Percentiles rank a stretch among this genome's conserved stretches.
phyloP scores from a whole-genome alignment of 768 basidiomycete genomes.

The Psilocybe subaeruginosa region DNA sequence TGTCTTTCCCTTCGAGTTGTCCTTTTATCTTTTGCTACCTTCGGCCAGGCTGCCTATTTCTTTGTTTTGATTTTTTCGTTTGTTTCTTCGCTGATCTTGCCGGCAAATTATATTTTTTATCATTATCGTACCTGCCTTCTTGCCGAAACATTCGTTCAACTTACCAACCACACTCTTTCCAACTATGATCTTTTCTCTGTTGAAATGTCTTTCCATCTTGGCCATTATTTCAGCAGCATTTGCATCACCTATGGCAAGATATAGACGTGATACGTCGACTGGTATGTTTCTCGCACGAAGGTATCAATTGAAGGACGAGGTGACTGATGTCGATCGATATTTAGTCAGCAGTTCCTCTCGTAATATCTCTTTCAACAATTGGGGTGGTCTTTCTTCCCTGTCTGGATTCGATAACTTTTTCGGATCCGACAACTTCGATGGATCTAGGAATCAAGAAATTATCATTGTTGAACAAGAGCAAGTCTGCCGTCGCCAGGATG shows the following conservation, averaged over 20 bases:
- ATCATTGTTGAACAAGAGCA: slow-evolving; percentile 2
- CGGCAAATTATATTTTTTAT: slow-evolving; percentile 13
- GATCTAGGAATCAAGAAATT: slow-evolving; percentile 25
- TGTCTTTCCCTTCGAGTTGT: slow-evolving; percentile 14
- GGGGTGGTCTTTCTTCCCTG: slow-evolving; percentile 39
- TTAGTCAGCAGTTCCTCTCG: slow-evolving; percentile 15
- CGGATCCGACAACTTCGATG: slow-evolving; percentile 45
- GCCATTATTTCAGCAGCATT: slow-evolving; percentile 9
- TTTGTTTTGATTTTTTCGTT: slow-evolving; percentile 6
- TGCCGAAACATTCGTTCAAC: neutral
- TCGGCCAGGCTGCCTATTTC: slow-evolving; percentile 22
- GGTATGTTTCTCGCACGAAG: slow-evolving; percentile 4
- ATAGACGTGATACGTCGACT: slow-evolving; percentile 8
- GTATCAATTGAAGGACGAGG: neutral
- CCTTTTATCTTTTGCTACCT: slow-evolving; percentile 5
- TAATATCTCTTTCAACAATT: slow-evolving; percentile 35
- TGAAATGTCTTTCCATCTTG: slow-evolving; percentile 15
- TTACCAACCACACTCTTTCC: slow-evolving; percentile 7
- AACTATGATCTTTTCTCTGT: slow-evolving; percentile 16
- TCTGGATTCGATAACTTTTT: slow-evolving; percentile 48
- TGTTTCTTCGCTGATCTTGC: slow-evolving; percentile 7
- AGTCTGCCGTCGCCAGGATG: slow-evolving; percentile 20
- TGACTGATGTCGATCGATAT: neutral
- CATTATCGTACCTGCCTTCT: neutral
- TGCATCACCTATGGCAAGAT: slow-evolving; percentile 15